A percentile compares a stretch with the other conserved stretches of the same genome.
phyloP scores from a whole-genome alignment of 2,329 filamentous ascomycete genomes.

The Gremmenia infestans region DNA sequence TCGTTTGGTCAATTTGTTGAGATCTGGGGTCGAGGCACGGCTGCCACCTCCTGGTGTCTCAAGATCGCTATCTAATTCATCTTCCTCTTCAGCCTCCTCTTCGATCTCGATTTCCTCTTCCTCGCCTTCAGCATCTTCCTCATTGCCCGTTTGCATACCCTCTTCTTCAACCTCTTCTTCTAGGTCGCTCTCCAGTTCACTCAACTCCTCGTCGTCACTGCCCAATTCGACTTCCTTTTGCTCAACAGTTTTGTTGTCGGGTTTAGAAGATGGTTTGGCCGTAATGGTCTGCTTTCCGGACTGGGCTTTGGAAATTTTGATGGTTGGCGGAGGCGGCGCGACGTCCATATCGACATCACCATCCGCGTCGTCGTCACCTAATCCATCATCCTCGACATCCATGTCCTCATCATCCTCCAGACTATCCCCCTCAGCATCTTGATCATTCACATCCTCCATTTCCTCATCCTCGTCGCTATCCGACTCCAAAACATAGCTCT shows the following conservation, averaged over 20 bases:
- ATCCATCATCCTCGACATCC: slow-evolving; percentile 36
- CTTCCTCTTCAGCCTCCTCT: slow-evolving; percentile 38
- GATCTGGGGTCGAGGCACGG: slow-evolving; percentile 54
- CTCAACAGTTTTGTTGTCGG: slow-evolving; percentile 24
- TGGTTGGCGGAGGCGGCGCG: slow-evolving; percentile 26
- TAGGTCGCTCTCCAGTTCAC: slow-evolving; percentile 30
- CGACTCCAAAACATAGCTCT: slow-evolving; percentile 42
- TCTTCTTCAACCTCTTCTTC: slow-evolving; percentile 47
- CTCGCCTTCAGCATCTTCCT: slow-evolving; percentile 41
- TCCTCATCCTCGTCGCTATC: slow-evolving; percentile 35
- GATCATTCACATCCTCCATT: slow-evolving; percentile 24
- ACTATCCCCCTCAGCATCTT: slow-evolving; percentile 37
- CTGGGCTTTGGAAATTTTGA: slow-evolving; percentile 29
- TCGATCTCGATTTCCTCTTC: slow-evolving; percentile 39
- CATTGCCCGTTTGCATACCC: slow-evolving; percentile 35
- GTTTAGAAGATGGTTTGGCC: slow-evolving; percentile 22
- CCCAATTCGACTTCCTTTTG: slow-evolving; percentile 27
- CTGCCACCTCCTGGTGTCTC: slow-evolving; percentile 44
- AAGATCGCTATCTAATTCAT: slow-evolving; percentile 32
- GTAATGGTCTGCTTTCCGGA: slow-evolving; percentile 23
- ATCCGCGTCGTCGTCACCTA: slow-evolving; percentile 42
- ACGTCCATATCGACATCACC: slow-evolving; percentile 34
- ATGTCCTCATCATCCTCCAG: slow-evolving; percentile 32
- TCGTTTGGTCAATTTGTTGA: slow-evolving; percentile 62
- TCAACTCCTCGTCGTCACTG: slow-evolving; percentile 33